Base-by-base conservation (phyloP, 257 asterid species). In the Nemophila menziesii region DNA sequence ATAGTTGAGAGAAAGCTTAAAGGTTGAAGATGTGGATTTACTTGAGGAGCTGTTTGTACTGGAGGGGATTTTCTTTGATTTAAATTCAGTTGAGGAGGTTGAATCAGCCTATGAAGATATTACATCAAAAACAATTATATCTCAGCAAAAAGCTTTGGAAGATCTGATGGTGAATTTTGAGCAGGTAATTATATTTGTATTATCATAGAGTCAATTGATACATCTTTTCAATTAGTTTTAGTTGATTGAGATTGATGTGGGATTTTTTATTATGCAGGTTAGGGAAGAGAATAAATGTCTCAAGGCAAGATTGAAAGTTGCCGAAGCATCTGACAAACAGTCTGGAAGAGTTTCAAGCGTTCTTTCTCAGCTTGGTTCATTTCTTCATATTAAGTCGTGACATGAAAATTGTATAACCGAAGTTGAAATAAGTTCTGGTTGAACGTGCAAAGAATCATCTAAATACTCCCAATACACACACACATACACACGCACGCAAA, bases 61-160 rank as follows among this genome's bases (percentile, higher is more conserved):
- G 19, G 95, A 83, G 57, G 86, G 95, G 33, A 77, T 79, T 61
- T 65, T 74, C 80, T 76, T 64, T 48, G 63, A 79, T 53, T 73
- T 80, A 55, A 60, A 56, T 60, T 69, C 75, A 16, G 60, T 50
- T 61, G 94, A 72, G 50, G 78, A 78, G 61, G 58, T 70, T 48
- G 79, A 80, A 56, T 56, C 68, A 22, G 76, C 77, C 19, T 70
- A 67, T 43, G 68, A 74, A 58, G 93, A 83, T 57, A 62, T 70
- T 44, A 74, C 79, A 19, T 72, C 79, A 42, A 70, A 58, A 51
- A 83, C 90, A 17, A 74, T 83, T 51, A 65, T 70, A 54, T 72
- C 75, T 2, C 75, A 79, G 43, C 77, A 72, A 22, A 64, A 70
- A 44, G 59, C 68, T 8, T 63, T 76, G 34, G 65, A 68, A 44